phyloP scores from a whole-genome alignment of 192 early-diverging fungal species.

The Gonapodya prolifera region DNA sequence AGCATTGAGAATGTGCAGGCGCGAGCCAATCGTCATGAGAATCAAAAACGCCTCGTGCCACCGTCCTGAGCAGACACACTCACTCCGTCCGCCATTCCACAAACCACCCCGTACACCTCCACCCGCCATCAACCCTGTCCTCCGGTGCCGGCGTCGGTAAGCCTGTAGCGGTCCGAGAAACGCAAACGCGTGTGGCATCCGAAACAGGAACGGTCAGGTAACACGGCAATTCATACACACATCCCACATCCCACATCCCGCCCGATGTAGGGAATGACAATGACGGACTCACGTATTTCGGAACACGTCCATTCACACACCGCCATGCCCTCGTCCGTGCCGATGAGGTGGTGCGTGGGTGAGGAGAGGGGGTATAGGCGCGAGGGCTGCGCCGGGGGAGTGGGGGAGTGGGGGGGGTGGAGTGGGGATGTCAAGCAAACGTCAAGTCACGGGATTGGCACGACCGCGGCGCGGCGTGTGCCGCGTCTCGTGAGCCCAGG shows the following conservation, averaged over 20 bases:
- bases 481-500: no score
- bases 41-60: not conserved
- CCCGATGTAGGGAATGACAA: no score
- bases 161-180: no score
- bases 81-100: not conserved
- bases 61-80: not conserved
- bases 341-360: not conserved
- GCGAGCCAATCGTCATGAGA: not conserved
- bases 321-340: not conserved
- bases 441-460: no score
- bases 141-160: no score
- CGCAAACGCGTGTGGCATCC: no score
- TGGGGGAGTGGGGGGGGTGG: not conserved
- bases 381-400: not conserved
- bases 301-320: not conserved
- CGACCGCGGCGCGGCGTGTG: no score
- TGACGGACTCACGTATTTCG: no score
- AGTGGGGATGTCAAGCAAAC: not conserved
- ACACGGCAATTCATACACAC: no score
- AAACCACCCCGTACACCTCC: not conserved
- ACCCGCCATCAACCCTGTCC: not conserved
- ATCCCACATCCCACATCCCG: no score
- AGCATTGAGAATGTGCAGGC: no score
- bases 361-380: not conserved
- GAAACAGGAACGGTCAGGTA: no score